Conservation (phyloP, 805 yeast genomes). For the Brettanomyces bruxellensis region DNA sequence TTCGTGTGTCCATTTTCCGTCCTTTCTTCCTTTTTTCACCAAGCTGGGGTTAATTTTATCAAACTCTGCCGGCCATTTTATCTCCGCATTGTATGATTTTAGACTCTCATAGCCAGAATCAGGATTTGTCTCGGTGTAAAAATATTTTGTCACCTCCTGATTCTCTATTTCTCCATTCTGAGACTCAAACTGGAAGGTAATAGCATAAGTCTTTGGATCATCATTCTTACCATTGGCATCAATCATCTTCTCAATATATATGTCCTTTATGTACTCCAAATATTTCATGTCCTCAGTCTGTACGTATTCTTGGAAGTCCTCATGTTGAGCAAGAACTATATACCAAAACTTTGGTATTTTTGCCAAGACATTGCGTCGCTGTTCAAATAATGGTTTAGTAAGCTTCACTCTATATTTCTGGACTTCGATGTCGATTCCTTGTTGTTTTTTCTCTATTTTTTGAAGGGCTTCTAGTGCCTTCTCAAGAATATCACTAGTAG, state of each 20-base stretch:
- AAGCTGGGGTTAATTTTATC: slow-evolving; percentile 44
- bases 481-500: slow-evolving; percentile 17
- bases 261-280: slow-evolving; percentile 56
- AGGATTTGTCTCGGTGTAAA: slow-evolving; percentile 34
- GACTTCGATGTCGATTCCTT: slow-evolving; percentile 47
- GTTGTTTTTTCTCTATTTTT: slow-evolving; percentile 47
- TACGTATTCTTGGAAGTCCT: slow-evolving; percentile 76
- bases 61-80: slow-evolving; percentile 66
- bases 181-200: slow-evolving; percentile 50
- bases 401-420: slow-evolving; percentile 43
- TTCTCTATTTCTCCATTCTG: slow-evolving; percentile 39
- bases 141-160: slow-evolving; percentile 54
- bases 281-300: slow-evolving; percentile 69
- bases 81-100: slow-evolving; percentile 41
- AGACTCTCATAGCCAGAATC: slow-evolving; percentile 49
- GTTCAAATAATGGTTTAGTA: slow-evolving; percentile 47
- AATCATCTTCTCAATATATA: slow-evolving; percentile 46
- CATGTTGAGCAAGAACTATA: slow-evolving; percentile 71
- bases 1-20: slow-evolving; percentile 27
- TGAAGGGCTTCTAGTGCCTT: slow-evolving; percentile 39
- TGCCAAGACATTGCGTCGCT: slow-evolving; percentile 43
- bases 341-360: slow-evolving; percentile 80
- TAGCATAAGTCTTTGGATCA: slow-evolving; percentile 30
- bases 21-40: slow-evolving; percentile 30
- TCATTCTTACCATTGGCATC: slow-evolving; percentile 20